Base-by-base conservation (phyloP, 1,284 basidiomycete genomes). In the Cronartium quercuum region DNA sequence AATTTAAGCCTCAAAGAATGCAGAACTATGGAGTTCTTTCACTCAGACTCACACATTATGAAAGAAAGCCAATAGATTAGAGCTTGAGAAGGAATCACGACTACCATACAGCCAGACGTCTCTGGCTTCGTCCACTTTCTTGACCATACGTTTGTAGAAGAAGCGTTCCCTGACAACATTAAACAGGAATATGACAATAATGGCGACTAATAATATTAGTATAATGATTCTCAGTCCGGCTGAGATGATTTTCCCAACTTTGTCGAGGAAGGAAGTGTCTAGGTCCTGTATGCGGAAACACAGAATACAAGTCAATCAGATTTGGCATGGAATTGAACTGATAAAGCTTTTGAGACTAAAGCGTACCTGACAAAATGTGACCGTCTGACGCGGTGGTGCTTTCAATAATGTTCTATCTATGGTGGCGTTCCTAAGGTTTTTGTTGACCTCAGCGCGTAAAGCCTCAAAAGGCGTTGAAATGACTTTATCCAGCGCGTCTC, bases 391-490 rank as follows among this genome's bases (percentile, higher is more conserved):
- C 35, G 69, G 62, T 6, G 69, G 69, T 7, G 42, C 40, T 38
- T 64, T 12, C 7, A 73, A 38, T 47, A 73, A 57, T 18, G 13
- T 65, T 29, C 62, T 61, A 58, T 73, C 62, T 10, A 73, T 66
- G 24, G 69, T 73, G 3, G 69, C 69, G 18, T 73, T 65, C 34
- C 62, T 64, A 37, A 73, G 51, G 18, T 64, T 73, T 1, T 29
- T 41, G 9, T 42, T 64, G 1, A 73, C 62, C 65, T 73, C 69
- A n/a, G 57, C n/a, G 3, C 69, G 62, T 37, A 73, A 37, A 29
- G 69, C 69, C 63, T 73, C 69, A 66, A 73, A 73, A 12, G 69
- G 69, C 12, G 62, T 73, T 3, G 69, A 47, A 21, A 73, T 47
- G 21, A 73, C 47, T 58, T 73, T 65, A 42, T 73, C 62, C 38